Evolutionary conservation across 106 monocot genomes (phyloP), one percentile per base, ranked within the genome.

Genomic region (Dendrobium huoshanense): DNA sequence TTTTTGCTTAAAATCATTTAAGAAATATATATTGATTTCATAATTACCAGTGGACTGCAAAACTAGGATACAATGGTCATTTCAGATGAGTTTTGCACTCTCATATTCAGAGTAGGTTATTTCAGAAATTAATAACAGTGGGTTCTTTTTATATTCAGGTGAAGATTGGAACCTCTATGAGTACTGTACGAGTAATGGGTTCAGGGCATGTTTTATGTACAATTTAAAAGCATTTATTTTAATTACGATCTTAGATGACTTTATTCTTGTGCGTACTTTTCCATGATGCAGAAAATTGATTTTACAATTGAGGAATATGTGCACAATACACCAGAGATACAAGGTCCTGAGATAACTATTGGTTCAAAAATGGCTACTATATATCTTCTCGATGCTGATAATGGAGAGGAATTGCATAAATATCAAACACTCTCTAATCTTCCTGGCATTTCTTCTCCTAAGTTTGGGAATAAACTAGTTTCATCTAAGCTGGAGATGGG

Each of bases 251-350:
- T 72, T 42, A 47, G 42, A 45, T 41, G 43, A 20, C 20, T 33
- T 18, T 54, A 8, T 19, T 43, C 10, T 85, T 83, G 24, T 44
- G 10, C 19, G 48, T 73, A 49, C 58, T 77, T 19, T 82, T 41
- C 67, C 17, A 37, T 68, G 80, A 3, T 58, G 5, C 84, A 98
- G 97, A 85, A 76, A 79, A 84, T 92, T 79, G 79, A 84, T 27
- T 79, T 75, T 73, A 92, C 90, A 68, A 43, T 89, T n/a, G 89
- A 98, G 79, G 97, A 98, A 56, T 87, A 82, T 86, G 87, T 94
- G 5, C 81, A 88, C 9, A 84, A 54, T 80, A 84, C 88, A 61
- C 89, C 94, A 75, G 72, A 85, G 0, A 81, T 91, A 41, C 61
- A 77, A 43, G 81, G 82, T 80, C 81, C 85, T 64, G 42, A 77